Evolutionary conservation across 192 early-diverging fungal species (phyloP).

Genomic region (Coemansia sp.): DNA sequence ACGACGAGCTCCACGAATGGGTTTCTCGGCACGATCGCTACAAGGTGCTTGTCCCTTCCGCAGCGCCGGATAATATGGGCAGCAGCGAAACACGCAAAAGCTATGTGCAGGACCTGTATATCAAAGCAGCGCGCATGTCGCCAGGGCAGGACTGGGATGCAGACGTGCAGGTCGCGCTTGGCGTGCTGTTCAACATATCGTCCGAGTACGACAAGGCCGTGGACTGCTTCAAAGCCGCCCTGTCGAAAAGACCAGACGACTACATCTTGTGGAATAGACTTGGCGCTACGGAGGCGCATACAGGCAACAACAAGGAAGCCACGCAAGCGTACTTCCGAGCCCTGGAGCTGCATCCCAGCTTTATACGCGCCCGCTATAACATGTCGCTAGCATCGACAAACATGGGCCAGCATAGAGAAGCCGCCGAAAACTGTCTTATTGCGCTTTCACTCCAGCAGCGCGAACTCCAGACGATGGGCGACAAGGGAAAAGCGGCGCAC

Average conservation of each 20-base stretch:
- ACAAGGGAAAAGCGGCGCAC: conserved; percentile 34
- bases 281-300: conserved; percentile 95
- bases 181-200: conserved; percentile 92
- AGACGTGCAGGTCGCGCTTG: conserved; percentile 92
- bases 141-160: conserved; percentile 69
- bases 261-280: conserved; percentile 97
- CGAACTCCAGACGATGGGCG: conserved; percentile 48
- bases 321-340: conserved; percentile 95
- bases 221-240: conserved; percentile 94
- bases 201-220: conserved; percentile 94
- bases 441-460: conserved; percentile 83
- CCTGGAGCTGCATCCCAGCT: conserved; percentile 92
- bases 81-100: conserved; percentile 61
- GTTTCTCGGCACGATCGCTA: conserved; percentile 75
- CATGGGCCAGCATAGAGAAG: conserved; percentile 83
- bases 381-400: conserved; percentile 91
- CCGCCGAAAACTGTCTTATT: conserved; percentile 89
- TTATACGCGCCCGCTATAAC: conserved; percentile 96
- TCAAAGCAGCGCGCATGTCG: conserved; percentile 75
- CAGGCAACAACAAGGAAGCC: conserved; percentile 70
- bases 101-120: conserved; percentile 72
- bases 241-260: conserved; percentile 83
- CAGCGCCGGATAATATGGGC: conserved; percentile 47
- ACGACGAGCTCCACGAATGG: conserved; percentile 92
- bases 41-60: conserved; percentile 41